Evolutionary conservation across 2,329 filamentous ascomycete genomes (phyloP).

Genomic region (Epichloe bromicola): DNA sequence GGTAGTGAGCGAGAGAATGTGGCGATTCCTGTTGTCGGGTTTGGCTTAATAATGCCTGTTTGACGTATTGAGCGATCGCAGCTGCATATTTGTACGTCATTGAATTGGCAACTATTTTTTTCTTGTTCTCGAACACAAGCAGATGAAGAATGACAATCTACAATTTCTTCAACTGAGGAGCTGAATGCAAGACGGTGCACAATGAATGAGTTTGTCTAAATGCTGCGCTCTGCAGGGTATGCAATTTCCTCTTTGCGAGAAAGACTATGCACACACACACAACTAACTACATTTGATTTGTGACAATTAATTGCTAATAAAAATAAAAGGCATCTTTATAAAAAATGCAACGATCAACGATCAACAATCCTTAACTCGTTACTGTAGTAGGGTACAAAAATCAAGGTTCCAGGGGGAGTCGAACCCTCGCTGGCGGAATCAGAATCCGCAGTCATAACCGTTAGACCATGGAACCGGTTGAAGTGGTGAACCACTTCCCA

Average conservation of each 20-base stretch:
- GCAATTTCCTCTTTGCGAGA: too few species aligned
- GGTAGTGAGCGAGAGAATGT: not conserved
- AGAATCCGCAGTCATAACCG: slow-evolving; percentile 24
- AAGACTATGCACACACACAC: too few species aligned
- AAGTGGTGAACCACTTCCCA: slow-evolving; percentile 16
- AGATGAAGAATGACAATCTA: too few species aligned
- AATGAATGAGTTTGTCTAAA: too few species aligned
- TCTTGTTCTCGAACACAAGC: not conserved
- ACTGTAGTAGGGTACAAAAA: slow-evolving; percentile 3
- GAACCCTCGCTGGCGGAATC: slow-evolving; percentile 25
- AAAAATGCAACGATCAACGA: not conserved
- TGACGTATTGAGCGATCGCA: not conserved
- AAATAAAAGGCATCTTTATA: too few species aligned
- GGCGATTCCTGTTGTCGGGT: not conserved
- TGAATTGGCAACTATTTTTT: not conserved
- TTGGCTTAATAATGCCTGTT: slow-evolving; percentile 2
- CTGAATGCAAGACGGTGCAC: too few species aligned
- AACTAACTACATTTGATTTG: too few species aligned
- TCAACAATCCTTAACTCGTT: too few species aligned
- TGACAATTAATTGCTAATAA: too few species aligned
- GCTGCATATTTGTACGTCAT: not conserved
- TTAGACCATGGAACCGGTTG: slow-evolving; percentile 22
- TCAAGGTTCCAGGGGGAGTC: slow-evolving; percentile 21
- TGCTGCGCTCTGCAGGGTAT: too few species aligned
- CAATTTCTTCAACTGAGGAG: too few species aligned